Percentiles rank a stretch among this genome's conserved stretches.
Evolutionary conservation across 305 asterid genomes (phyloP).

Genomic region (Fraxinus angustifolia): DNA sequence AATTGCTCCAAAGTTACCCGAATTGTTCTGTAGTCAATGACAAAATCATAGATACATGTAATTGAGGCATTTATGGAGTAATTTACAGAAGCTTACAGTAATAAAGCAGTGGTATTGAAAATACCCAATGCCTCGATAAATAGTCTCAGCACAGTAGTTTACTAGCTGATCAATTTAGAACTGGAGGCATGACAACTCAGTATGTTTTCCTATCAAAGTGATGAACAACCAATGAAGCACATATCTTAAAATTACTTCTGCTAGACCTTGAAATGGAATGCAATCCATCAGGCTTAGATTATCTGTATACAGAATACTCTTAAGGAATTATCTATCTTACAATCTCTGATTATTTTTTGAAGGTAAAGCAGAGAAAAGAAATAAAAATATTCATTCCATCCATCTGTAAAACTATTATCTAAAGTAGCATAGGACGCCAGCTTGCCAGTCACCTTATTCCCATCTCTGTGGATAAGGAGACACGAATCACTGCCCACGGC

Average conservation of each 20-base stretch:
- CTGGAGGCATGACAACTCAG: not conserved
- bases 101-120: not conserved
- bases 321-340: not conserved
- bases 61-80: not conserved
- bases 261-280: not conserved
- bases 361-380: not conserved
- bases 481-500: not conserved
- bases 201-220: not conserved
- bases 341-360: not conserved
- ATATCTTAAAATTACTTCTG: not conserved
- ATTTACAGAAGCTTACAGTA: not conserved
- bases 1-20: conserved; percentile 54
- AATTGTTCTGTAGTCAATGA: conserved; percentile 47
- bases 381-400: not conserved
- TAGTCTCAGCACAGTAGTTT: not conserved
- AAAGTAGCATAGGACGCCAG: not conserved
- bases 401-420: not conserved
- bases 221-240: not conserved
- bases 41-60: not conserved
- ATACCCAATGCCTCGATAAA: not conserved
- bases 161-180: not conserved
- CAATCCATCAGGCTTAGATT: not conserved
- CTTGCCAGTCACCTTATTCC: not conserved
- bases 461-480: not conserved
- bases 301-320: not conserved